Percentiles rank a stretch among this genome's conserved stretches.
Evolutionary conservation across 2,329 filamentous ascomycete genomes (phyloP).

Genomic region (Ploettnerulaceae sp.): DNA sequence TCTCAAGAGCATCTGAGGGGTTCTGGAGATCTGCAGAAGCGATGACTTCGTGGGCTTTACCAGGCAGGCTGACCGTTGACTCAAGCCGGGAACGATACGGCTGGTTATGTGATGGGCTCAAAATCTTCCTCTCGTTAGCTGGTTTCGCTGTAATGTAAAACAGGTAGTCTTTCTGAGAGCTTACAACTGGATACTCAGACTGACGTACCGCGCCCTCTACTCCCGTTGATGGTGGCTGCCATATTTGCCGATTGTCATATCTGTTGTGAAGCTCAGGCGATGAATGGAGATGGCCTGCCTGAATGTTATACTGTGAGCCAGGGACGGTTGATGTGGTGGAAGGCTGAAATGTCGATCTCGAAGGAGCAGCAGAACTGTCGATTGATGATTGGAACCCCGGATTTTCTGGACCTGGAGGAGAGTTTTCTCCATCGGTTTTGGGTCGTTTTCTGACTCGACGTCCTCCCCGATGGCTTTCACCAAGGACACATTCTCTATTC

Average conservation of each 20-base stretch:
- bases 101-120: slow-evolving; percentile 15
- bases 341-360: background rate
- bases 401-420: background rate
- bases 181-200: slow-evolving; percentile 23
- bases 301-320: slow-evolving; percentile 13
- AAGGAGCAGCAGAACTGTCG: background rate
- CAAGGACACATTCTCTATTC: slow-evolving; percentile 31
- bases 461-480: slow-evolving; percentile 33
- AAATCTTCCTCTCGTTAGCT: slow-evolving; percentile 17
- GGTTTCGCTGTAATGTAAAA: background rate
- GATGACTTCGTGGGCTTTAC: slow-evolving; percentile 28
- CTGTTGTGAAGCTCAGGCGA: slow-evolving; percentile 16
- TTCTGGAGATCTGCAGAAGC: slow-evolving; percentile 32
- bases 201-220: slow-evolving; percentile 22
- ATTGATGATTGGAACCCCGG: slow-evolving; percentile 3
- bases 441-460: slow-evolving; percentile 32
- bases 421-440: slow-evolving; percentile 21
- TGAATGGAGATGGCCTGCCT: slow-evolving; percentile 9
- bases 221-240: slow-evolving; percentile 21
- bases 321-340: background rate
- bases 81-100: slow-evolving; percentile 18
- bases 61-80: slow-evolving; percentile 18
- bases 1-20: slow-evolving; percentile 33
- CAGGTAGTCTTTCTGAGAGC: background rate
- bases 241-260: slow-evolving; percentile 19